Conservation (phyloP, 257 asterid genomes). For the Capsicum pubescens region DNA sequence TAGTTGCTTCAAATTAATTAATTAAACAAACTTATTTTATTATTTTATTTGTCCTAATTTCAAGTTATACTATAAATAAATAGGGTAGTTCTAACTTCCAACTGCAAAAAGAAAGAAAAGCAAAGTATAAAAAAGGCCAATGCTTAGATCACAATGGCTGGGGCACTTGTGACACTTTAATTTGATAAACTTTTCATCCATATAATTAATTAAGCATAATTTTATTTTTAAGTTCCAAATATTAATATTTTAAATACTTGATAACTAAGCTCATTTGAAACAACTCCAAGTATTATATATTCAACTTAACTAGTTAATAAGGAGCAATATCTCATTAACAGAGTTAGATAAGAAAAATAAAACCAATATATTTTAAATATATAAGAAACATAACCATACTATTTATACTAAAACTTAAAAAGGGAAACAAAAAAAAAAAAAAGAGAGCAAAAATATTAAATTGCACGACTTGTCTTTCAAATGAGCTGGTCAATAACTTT, state of each 20-base stretch:
- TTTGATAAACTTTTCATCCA: neutral
- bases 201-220: neutral
- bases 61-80: neutral
- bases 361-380: neutral
- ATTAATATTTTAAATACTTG: neutral
- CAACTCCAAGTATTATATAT: neutral
- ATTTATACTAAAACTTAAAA: too few relatives aligned
- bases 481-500: too few relatives aligned
- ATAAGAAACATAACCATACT: neutral
- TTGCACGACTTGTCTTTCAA: neutral
- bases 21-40: neutral
- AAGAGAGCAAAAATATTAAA: neutral
- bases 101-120: neutral
- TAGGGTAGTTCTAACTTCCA: conserved; percentile 25
- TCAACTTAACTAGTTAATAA: neutral
- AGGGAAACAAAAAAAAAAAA: neutral
- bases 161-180: neutral
- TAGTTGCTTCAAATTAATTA: neutral
- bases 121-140: neutral
- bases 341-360: neutral
- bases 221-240: neutral
- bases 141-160: neutral
- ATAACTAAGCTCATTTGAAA: neutral
- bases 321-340: neutral
- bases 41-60: neutral